These are phyloP conservation scores for Zizania latifolia DNA, from an alignment of 176 grass and related monocot genomes.

Conservation along the genomic window DNA sequence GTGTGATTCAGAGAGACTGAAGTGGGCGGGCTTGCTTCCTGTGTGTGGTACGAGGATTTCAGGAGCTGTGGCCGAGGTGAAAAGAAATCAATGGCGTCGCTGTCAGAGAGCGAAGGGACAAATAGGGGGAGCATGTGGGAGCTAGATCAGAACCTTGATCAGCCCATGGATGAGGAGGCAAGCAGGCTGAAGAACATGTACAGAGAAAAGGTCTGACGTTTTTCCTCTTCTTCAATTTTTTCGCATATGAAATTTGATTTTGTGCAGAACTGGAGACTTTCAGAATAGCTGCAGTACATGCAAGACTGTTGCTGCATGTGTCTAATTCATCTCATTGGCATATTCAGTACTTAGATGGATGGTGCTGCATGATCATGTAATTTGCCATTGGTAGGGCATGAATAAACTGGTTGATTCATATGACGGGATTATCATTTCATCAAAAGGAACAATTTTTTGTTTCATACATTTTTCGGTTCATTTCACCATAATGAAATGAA, in stretches of 20 bases:
- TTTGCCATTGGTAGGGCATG: not conserved
- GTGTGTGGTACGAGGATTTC: constrained; percentile 7
- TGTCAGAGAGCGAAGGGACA: constrained; percentile 41
- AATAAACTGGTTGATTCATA: not conserved
- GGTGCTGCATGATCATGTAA: not conserved
- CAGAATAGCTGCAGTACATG: constrained; percentile 13
- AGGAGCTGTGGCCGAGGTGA: not conserved
- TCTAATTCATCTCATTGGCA: constrained; percentile 13
- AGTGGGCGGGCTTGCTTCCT: not conserved
- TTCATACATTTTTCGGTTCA: not conserved
- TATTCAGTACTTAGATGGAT: not conserved
- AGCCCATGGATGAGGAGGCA: constrained; percentile 98
- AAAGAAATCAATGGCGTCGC: constrained; percentile 57
- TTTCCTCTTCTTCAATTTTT: constrained; percentile 23
- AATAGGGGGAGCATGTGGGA: constrained; percentile 91
- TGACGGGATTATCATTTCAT: not conserved
- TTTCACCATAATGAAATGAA: not conserved
- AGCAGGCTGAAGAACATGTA: constrained; percentile 73
- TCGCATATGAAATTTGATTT: not conserved
- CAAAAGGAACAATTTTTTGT: not conserved
- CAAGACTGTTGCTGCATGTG: constrained; percentile 1
- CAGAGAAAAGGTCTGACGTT: constrained; percentile 69
- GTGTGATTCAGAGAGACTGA: constrained; percentile 4
- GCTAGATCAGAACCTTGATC: constrained; percentile 92
- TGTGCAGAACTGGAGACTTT: not conserved